Base-by-base conservation (phyloP, 371 early-diverging fungal genomes). In the Dinochytrium kinnereticum region DNA sequence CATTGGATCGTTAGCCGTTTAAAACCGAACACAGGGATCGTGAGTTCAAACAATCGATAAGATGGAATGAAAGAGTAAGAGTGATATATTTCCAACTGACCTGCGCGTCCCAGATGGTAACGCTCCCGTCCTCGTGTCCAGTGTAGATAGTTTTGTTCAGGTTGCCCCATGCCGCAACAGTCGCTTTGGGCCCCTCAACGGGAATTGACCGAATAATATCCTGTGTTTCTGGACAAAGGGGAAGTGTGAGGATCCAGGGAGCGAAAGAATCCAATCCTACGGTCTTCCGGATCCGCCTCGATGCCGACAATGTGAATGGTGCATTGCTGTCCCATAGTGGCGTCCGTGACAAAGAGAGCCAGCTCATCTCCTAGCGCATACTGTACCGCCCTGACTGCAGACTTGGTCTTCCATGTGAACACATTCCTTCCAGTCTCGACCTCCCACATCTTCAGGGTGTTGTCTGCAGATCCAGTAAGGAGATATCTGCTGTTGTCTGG, bases 381-480 rank as follows among this genome's bases (percentile, higher is more conserved):
- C 76, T 91, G 91, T 38, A 98, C 96, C 71, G 92, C 90, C 83
- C 95, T 93, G 36, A 98, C 97, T 7, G 98, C 96, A 44, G 95
- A 95, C 73, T 90, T 88, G 74, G 94, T 91, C 73, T 93, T 89
- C 93, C 95, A 95, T 33, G 90, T 91, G 85, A 91, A 92, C 64
- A 97, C 89, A 81, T 90, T 85, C 77, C 91, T 91, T 67, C 99
- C 99, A 33, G 94, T 96, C 76, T 89, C 88, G 31, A 98, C 94
- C 79, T 96, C 93, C 99, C 99, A 99, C 69, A 98, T 82, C 81
- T 91, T 94, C 70, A 92, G 91, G 34, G 95, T 90, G 83, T 94
- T 95, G 82, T 99, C 99, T 33, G 97, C 99, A 0, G 98, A 91
- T 50, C 95, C 99, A 24, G 99, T 96, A 51, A 95, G 82, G 44